Percentiles rank a stretch among this genome's conserved stretches.
phyloP scores from a whole-genome alignment of 2,329 filamentous ascomycete genomes.

The Periconia digitata region DNA sequence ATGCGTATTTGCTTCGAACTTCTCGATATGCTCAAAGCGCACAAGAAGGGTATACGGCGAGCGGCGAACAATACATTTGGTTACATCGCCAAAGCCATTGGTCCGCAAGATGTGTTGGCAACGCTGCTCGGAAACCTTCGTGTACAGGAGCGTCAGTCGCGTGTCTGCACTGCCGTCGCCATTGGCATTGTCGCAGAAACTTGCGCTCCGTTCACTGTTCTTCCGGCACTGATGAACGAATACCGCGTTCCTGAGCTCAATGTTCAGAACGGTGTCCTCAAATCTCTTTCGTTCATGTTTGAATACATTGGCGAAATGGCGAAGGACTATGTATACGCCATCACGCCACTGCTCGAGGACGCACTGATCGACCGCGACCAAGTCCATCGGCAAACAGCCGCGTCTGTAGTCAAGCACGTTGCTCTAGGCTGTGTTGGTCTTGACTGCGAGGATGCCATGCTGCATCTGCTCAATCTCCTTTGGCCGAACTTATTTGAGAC shows the following conservation, averaged over 20 bases:
- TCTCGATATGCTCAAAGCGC: conserved; percentile 98
- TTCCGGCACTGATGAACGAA: conserved; percentile 99
- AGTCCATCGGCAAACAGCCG: conserved; percentile 95
- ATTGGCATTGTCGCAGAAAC: conserved; percentile 99
- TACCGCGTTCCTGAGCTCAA: conserved; percentile 98
- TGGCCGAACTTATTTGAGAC: conserved; percentile 98
- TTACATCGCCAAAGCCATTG: conserved; percentile 99
- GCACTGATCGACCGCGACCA: conserved; percentile 97
- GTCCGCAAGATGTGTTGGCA: conserved; percentile 93
- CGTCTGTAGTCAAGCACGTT: conserved; percentile 96
- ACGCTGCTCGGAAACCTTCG: conserved; percentile 95
- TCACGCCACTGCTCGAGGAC: conserved; percentile 92
- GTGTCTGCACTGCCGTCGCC: conserved; percentile 96
- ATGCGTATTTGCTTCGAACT: conserved; percentile 99
- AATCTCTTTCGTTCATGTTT: conserved; percentile 94
- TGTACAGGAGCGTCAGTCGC: conserved; percentile 95
- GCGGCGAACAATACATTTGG: conserved; percentile 99
- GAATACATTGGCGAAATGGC: conserved; percentile 99
- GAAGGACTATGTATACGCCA: conserved; percentile 98
- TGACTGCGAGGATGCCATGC: conserved; percentile 97
- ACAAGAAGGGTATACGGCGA: conserved; percentile 98
- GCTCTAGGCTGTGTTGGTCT: conserved; percentile 96
- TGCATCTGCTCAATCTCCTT: conserved; percentile 92
- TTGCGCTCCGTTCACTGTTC: conserved; percentile 95
- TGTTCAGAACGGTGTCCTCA: conserved; percentile 97